Evolutionary conservation across 768 basidiomycete genomes (phyloP).

Genomic region (Rhodotorula taiwanensis): DNA sequence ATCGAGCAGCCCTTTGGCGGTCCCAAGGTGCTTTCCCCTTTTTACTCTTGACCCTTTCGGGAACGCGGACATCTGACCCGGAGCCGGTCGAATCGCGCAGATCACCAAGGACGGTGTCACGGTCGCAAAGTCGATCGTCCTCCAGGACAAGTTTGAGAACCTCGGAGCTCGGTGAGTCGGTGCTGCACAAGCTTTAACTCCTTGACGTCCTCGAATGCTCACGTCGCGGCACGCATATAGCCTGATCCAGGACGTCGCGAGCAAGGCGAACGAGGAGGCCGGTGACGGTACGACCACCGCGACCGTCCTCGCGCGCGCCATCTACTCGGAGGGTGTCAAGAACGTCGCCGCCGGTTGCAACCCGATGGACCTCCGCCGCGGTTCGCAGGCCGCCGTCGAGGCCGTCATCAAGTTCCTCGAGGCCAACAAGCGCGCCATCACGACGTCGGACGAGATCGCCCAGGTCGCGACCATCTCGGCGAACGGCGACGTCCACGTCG

Average conservation of each 20-base stretch:
- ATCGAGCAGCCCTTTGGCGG: slow-evolving; percentile 61
- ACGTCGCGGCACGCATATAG: neutral
- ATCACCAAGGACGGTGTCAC: slow-evolving; percentile 99
- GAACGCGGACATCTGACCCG: neutral
- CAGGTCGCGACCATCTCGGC: slow-evolving; percentile 81
- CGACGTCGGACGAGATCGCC: slow-evolving; percentile 93
- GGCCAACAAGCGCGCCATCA: slow-evolving; percentile 82
- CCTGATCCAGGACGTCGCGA: slow-evolving; percentile 37
- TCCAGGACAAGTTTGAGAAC: slow-evolving; percentile 98
- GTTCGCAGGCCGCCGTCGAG: slow-evolving; percentile 92
- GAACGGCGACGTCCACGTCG: slow-evolving; percentile 78
- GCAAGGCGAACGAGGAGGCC: slow-evolving; percentile 67
- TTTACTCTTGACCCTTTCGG: neutral
- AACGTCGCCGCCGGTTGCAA: slow-evolving; percentile 99
- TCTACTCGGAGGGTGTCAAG: slow-evolving; percentile 97
- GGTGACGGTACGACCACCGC: slow-evolving; percentile 98
- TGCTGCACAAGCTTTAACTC: neutral
- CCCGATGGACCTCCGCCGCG: slow-evolving; percentile 99
- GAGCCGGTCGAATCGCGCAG: slow-evolving; percentile 47
- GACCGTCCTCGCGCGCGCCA: slow-evolving; percentile 91
- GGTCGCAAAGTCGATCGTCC: slow-evolving; percentile 85
- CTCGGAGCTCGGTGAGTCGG: slow-evolving; percentile 79
- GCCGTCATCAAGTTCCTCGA: slow-evolving; percentile 87
- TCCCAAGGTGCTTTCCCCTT: slow-evolving; percentile 39
- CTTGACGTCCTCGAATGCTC: neutral